Percentiles rank a stretch among this genome's conserved stretches.
These are phyloP conservation scores for Rosellinia necatrix DNA, from an alignment of 2,329 filamentous ascomycete genomes.

Conservation along the genomic window DNA sequence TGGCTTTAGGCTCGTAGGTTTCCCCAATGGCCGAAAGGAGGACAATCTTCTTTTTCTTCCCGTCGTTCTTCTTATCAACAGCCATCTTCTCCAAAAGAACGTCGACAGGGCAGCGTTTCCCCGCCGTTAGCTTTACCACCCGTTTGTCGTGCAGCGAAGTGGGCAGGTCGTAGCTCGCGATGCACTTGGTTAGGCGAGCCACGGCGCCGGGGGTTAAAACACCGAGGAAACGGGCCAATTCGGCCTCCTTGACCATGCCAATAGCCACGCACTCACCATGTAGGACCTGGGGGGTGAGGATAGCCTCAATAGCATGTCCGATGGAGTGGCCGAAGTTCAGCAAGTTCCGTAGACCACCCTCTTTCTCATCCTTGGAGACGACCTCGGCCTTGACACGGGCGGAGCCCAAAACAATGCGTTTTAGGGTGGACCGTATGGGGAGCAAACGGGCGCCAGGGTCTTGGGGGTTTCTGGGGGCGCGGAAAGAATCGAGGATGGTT, in stretches of 20 bases:
- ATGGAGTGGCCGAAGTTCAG: slow-evolving; percentile 99
- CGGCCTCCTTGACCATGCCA: slow-evolving; percentile 97
- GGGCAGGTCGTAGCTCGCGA: slow-evolving; percentile 90
- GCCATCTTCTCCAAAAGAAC: slow-evolving; percentile 90
- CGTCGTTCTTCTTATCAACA: slow-evolving; percentile 98
- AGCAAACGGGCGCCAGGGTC: slow-evolving; percentile 63
- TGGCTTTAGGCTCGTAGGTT: slow-evolving; percentile 85
- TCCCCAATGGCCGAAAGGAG: slow-evolving; percentile 87
- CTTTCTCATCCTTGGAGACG: slow-evolving; percentile 91
- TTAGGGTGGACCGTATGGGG: slow-evolving; percentile 71
- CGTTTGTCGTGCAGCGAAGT: slow-evolving; percentile 83
- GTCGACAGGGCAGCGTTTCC: slow-evolving; percentile 86
- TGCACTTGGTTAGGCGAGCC: slow-evolving; percentile 87
- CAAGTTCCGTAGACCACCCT: slow-evolving; percentile 90
- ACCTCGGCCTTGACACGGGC: slow-evolving; percentile 94
- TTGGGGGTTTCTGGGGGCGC: slow-evolving; percentile 54
- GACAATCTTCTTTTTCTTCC: slow-evolving; percentile 93
- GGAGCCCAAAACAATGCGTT: slow-evolving; percentile 83
- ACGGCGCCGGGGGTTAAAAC: slow-evolving; percentile 85
- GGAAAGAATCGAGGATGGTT: slow-evolving; percentile 74
- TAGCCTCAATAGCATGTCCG: slow-evolving; percentile 93
- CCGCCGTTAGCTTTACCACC: slow-evolving; percentile 79
- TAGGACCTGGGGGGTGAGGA: slow-evolving; percentile 91
- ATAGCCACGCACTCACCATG: slow-evolving; percentile 97
- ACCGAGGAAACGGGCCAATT: slow-evolving; percentile 86